phyloP scores from a whole-genome alignment of 768 basidiomycete species.

The Russula emetica region DNA sequence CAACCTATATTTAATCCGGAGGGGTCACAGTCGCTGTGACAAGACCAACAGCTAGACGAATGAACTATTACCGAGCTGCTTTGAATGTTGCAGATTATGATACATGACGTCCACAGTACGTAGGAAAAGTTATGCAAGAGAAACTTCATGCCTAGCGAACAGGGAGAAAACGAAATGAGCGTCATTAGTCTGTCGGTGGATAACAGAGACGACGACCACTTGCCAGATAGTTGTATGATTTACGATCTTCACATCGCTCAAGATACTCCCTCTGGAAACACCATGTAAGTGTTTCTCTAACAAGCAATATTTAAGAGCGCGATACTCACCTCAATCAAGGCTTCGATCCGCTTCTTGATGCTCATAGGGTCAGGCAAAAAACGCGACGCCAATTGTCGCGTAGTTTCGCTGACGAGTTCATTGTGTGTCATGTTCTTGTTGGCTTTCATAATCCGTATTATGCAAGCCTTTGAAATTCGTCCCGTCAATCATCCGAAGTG shows the following conservation, averaged over 20 bases:
- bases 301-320: not conserved
- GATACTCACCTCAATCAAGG: slow-evolving; percentile 77
- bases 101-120: slow-evolving; percentile 20
- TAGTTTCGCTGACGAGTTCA: slow-evolving; percentile 87
- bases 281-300: not conserved
- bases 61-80: not conserved
- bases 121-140: slow-evolving; percentile 15
- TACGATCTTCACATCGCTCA: slow-evolving; percentile 82
- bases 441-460: slow-evolving; percentile 97
- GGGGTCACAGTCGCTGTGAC: too few relatives aligned
- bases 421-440: slow-evolving; percentile 85
- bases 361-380: slow-evolving; percentile 82
- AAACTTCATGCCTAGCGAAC: slow-evolving; percentile 20
- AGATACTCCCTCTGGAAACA: slow-evolving; percentile 80
- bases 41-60: not conserved
- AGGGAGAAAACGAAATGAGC: not conserved
- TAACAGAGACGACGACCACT: slow-evolving; percentile 21
- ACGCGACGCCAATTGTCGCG: slow-evolving; percentile 73
- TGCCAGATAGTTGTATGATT: slow-evolving; percentile 79
- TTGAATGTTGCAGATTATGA: not conserved
- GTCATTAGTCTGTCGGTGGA: not conserved
- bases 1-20: too few relatives aligned
- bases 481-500: not conserved
- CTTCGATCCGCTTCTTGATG: slow-evolving; percentile 93
- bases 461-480: slow-evolving; percentile 68